phyloP scores from a whole-genome alignment of 2,329 filamentous ascomycete species.

The Microdochium bolleyi region DNA sequence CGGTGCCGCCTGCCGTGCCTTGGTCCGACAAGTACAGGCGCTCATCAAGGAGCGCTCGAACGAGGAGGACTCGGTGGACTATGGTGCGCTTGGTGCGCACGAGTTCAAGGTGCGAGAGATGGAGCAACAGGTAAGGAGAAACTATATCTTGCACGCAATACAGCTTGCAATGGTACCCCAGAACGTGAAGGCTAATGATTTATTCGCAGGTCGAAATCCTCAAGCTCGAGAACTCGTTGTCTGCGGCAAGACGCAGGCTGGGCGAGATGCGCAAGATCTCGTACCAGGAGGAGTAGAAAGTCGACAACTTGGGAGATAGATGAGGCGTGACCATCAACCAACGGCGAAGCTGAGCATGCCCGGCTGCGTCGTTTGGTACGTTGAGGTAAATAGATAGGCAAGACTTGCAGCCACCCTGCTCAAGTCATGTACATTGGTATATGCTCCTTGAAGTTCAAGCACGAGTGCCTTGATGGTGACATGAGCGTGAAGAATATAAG shows the following conservation, averaged over 20 bases:
- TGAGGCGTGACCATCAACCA: neutral
- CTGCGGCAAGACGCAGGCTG: constrained; percentile 69
- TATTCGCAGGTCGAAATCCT: constrained; percentile 79
- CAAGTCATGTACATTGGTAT: neutral
- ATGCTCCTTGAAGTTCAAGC: neutral
- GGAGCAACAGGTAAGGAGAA: constrained; percentile 84
- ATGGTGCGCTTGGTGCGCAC: constrained; percentile 77
- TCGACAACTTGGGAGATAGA: too few relatives aligned
- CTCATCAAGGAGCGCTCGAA: constrained; percentile 84
- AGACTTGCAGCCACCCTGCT: neutral
- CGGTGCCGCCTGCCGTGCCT: constrained; percentile 73
- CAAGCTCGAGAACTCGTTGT: constrained; percentile 82
- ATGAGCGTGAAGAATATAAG: neutral
- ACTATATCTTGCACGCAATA: neutral
- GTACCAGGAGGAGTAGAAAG: constrained; percentile 67
- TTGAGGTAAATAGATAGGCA: constrained; percentile 2
- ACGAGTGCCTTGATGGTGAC: neutral
- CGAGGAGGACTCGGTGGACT: constrained; percentile 81
- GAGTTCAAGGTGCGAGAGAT: constrained; percentile 99
- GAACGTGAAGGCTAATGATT: constrained; percentile 14
- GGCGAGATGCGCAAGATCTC: constrained; percentile 98
- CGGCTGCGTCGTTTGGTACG: too few relatives aligned
- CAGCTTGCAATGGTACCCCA: too few relatives aligned
- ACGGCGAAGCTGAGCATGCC: too few relatives aligned
- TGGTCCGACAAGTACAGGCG: constrained; percentile 88